These are phyloP conservation scores for Fusarium longipes DNA, from an alignment of 2,329 filamentous ascomycete species.

Conservation along the genomic window DNA sequence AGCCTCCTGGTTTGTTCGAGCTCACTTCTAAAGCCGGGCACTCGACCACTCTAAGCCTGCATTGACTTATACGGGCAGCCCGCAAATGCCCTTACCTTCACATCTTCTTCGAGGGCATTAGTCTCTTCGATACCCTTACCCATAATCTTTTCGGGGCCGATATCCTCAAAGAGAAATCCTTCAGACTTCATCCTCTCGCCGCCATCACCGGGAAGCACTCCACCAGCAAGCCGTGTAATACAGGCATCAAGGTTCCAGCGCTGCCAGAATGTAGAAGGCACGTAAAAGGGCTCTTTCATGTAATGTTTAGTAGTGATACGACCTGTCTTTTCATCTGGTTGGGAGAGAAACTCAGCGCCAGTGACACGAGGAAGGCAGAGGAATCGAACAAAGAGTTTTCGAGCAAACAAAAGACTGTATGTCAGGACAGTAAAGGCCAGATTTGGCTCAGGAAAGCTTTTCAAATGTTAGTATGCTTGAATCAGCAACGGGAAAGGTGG, in stretches of 20 bases:
- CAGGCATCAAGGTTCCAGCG: slow-evolving; percentile 70
- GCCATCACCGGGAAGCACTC: slow-evolving; percentile 58
- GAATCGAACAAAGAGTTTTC: slow-evolving; percentile 67
- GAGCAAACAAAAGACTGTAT: slow-evolving; percentile 60
- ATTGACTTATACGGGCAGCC: slow-evolving; percentile 59
- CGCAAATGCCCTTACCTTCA: slow-evolving; percentile 45
- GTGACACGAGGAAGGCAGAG: slow-evolving; percentile 68
- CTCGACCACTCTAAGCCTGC: neutral
- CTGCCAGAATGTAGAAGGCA: slow-evolving; percentile 67
- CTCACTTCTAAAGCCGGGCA: neutral
- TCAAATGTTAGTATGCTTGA: slow-evolving; percentile 22
- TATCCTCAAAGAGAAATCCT: slow-evolving; percentile 67
- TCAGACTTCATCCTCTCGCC: slow-evolving; percentile 55
- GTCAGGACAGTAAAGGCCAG: slow-evolving; percentile 54
- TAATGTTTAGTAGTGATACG: slow-evolving; percentile 63
- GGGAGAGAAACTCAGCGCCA: slow-evolving; percentile 54
- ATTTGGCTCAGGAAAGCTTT: slow-evolving; percentile 59
- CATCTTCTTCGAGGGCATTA: slow-evolving; percentile 45
- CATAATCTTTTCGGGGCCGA: slow-evolving; percentile 69
- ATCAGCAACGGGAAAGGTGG: neutral
- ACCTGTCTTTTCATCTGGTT: slow-evolving; percentile 64
- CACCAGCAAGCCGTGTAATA: slow-evolving; percentile 58
- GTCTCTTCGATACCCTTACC: slow-evolving; percentile 63
- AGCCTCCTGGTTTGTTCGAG: neutral
- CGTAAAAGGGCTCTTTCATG: slow-evolving; percentile 74